Base-by-base conservation (phyloP, 2,329 filamentous ascomycete species). In the Teratosphaeria destructans region DNA sequence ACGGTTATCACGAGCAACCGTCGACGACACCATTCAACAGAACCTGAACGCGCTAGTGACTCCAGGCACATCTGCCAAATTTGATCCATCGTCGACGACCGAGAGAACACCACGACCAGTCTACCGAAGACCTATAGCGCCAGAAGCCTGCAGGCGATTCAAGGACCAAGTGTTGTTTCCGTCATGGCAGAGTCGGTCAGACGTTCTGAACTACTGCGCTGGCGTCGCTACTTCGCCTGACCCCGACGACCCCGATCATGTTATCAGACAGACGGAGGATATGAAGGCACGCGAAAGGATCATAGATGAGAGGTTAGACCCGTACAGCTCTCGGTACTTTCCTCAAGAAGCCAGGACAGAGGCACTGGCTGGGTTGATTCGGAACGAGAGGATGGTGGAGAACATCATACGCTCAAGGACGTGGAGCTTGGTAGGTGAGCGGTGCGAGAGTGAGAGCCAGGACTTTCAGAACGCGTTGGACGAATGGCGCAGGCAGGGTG, bases 1-100 rank as follows among this genome's bases (percentile, higher is more conserved):
- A 26, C 88, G 91, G 47, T 75, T 94, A 65, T 96, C 93, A 10
- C 85, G 94, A 64, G 81, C 84, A 57, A 84, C 88, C 55, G 87
- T 96, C 69, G 94, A 99, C 75, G 94, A 99, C 75, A 90, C 89
- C 53, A 97, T 99, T 70, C 85, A 85, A 0, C 92, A 96, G 70
- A 93, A 95, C 69, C 84, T 99, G 62, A 97, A 97, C 77, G 90
- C 90, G 1, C 82, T 97, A 43, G 77, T 90, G 53, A 92, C 87
- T 0, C 93, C 93, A 0, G 81, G 89, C 12, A 78, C 79, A 53
- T 58, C 57, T 7, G 75, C 76, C 47, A 84, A 85, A 16, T 97
- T 96, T 75, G 88, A 96, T 71, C 89, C 93, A 1, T 77, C 81
- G 0, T 92, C 89, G 0, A 95, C 90, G 0, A 82, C 85, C 0